Evolutionary conservation across 768 basidiomycete genomes (phyloP).

Genomic region (Chalciporus chontae): DNA sequence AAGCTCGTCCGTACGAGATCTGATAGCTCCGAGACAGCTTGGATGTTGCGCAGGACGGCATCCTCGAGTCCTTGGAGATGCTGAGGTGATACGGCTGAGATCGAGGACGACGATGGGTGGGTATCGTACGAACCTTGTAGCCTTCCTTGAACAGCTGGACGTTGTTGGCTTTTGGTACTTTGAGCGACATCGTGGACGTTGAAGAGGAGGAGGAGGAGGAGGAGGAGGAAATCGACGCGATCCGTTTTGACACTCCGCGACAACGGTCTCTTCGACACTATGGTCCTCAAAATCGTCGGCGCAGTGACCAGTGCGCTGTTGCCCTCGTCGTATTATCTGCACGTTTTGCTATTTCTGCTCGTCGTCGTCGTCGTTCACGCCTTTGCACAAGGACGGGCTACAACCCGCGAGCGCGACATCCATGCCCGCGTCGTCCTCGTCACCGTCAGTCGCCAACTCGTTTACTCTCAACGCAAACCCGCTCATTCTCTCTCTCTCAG

Average conservation of each 20-base stretch:
- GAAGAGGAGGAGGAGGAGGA: too few relatives aligned
- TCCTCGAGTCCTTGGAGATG: slow-evolving; percentile 91
- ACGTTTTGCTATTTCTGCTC: slow-evolving; percentile 42
- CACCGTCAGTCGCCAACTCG: slow-evolving; percentile 46
- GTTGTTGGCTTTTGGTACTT: slow-evolving; percentile 87
- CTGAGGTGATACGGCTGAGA: slow-evolving; percentile 30
- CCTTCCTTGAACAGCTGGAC: slow-evolving; percentile 96
- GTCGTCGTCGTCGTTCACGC: slow-evolving; percentile 52
- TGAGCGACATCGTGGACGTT: slow-evolving; percentile 70
- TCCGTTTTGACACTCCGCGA: slow-evolving; percentile 15
- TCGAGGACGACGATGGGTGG: slow-evolving; percentile 10
- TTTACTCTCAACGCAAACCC: background rate
- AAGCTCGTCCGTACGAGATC: slow-evolving; percentile 96
- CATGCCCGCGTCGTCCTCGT: slow-evolving; percentile 69
- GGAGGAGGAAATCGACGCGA: too few relatives aligned
- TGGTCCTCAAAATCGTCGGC: slow-evolving; percentile 54
- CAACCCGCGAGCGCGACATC: slow-evolving; percentile 69
- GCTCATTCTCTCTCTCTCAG: slow-evolving; percentile 33
- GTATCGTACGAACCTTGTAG: slow-evolving; percentile 76
- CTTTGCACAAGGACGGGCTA: slow-evolving; percentile 67
- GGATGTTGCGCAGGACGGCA: slow-evolving; percentile 94
- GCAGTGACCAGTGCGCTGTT: slow-evolving; percentile 41
- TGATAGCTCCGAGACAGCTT: slow-evolving; percentile 92
- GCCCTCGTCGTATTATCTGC: slow-evolving; percentile 56
- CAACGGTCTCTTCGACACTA: slow-evolving; percentile 18